Conservation (phyloP, 176 grass and related monocot genomes). For the Oryza nivara region DNA sequence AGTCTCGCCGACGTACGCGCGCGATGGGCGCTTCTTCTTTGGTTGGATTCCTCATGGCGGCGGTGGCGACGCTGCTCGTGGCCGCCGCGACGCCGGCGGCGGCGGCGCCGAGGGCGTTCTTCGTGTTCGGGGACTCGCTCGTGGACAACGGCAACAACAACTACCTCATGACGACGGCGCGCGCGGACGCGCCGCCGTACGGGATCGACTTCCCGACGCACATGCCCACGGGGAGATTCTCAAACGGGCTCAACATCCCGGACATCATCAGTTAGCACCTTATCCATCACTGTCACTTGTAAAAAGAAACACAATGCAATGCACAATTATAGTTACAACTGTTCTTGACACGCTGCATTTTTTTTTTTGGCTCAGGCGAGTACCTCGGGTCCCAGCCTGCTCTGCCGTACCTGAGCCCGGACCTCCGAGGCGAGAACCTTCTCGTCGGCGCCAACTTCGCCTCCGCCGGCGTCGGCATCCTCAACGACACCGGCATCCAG, state of each 20-base stretch:
- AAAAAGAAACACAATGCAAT: neutral
- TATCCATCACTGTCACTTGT: neutral
- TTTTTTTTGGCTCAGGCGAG: slow-evolving; percentile 41
- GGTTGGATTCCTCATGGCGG: neutral
- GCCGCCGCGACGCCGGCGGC: neutral
- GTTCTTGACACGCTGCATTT: neutral
- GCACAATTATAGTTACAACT: neutral
- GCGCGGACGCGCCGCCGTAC: slow-evolving; percentile 71
- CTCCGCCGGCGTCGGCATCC: slow-evolving; percentile 80
- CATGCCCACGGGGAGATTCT: slow-evolving; percentile 74
- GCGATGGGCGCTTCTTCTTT: slow-evolving; percentile 31
- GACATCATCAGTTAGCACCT: slow-evolving; percentile 70
- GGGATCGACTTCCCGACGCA: slow-evolving; percentile 74
- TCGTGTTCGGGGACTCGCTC: slow-evolving; percentile 81
- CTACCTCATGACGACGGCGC: slow-evolving; percentile 68
- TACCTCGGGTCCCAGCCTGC: slow-evolving; percentile 51
- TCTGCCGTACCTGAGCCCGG: slow-evolving; percentile 69
- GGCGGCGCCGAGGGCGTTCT: slow-evolving; percentile 58
- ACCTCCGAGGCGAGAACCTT: slow-evolving; percentile 64
- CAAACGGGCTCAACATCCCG: slow-evolving; percentile 80
- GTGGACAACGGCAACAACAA: slow-evolving; percentile 90
- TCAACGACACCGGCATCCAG: slow-evolving; percentile 78
- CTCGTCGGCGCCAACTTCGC: slow-evolving; percentile 86
- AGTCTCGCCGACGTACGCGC: too few species aligned
- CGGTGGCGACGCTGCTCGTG: neutral